phyloP scores from a whole-genome alignment of 116 monocot species.

The Zostera marina region DNA sequence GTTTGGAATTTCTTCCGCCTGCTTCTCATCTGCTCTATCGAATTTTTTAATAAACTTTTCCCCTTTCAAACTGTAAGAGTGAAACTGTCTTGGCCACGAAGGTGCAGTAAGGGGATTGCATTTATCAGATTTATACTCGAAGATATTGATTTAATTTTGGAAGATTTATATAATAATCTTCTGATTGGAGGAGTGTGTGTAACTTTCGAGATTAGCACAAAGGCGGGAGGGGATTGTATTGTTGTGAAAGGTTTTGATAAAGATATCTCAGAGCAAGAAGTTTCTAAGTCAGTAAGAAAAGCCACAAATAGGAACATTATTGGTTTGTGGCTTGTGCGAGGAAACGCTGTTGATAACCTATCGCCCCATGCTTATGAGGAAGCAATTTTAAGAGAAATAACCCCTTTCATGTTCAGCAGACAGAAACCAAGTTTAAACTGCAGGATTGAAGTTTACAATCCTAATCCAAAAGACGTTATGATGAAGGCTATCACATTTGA shows the following conservation, averaged over 20 bases:
- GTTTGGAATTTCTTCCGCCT: too few relatives aligned
- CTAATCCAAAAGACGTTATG: conserved; percentile 34
- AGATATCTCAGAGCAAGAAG: conserved; percentile 52
- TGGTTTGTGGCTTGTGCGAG: conserved; percentile 42
- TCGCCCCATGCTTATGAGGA: conserved; percentile 25
- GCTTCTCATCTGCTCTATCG: too few relatives aligned
- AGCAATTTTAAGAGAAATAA: conserved; percentile 43
- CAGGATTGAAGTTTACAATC: conserved; percentile 48
- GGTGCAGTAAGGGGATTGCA: too few relatives aligned
- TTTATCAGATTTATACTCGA: too few relatives aligned
- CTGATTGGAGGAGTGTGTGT: too few relatives aligned
- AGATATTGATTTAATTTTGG: too few relatives aligned
- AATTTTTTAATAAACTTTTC: too few relatives aligned
- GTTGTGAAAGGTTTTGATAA: conserved; percentile 46
- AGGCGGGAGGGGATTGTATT: conserved; percentile 36
- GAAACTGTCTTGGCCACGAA: too few relatives aligned
- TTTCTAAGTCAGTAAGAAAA: conserved; percentile 32
- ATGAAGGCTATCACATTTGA: conserved; percentile 78
- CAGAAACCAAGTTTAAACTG: conserved; percentile 19
- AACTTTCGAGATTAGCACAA: too few relatives aligned
- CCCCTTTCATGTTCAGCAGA: conserved; percentile 50
- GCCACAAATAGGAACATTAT: conserved; percentile 36
- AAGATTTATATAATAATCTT: too few relatives aligned
- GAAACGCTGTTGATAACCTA: conserved; percentile 11
- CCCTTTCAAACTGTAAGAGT: too few relatives aligned